phyloP scores from a whole-genome alignment of 192 early-diverging fungal genomes.

The Helicostylum pulchrum region DNA sequence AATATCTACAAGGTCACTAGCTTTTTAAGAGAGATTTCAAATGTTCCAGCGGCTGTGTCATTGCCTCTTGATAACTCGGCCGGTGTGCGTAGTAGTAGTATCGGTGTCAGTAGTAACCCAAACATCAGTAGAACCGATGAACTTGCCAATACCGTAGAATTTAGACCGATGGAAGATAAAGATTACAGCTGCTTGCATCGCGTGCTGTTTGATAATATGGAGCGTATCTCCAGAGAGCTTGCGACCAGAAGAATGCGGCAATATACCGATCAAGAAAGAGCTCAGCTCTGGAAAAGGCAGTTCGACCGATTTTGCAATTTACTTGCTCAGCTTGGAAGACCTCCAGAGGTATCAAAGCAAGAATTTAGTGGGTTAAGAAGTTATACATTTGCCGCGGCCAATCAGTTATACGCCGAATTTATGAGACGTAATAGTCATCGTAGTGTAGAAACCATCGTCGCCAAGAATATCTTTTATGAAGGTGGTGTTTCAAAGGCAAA shows the following conservation, averaged over 20 bases:
- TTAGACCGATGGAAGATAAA: constrained; percentile 33
- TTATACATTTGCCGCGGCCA: constrained; percentile 47
- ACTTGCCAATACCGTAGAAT: background rate
- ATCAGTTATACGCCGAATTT: constrained; percentile 59
- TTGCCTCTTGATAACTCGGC: background rate
- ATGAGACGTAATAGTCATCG: constrained; percentile 68
- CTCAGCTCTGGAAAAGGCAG: constrained; percentile 56
- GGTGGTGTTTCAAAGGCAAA: constrained; percentile 71
- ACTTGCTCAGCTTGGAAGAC: constrained; percentile 84
- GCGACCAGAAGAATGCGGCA: constrained; percentile 49
- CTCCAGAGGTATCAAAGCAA: constrained; percentile 63
- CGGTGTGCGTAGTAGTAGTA: no score
- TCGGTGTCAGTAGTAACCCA: no score
- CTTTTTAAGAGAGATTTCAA: constrained; percentile 80
- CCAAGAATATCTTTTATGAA: constrained; percentile 78
- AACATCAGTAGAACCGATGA: background rate
- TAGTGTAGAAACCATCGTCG: constrained; percentile 61
- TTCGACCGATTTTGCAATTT: constrained; percentile 82
- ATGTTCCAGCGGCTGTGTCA: constrained; percentile 18
- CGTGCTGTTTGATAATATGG: constrained; percentile 64
- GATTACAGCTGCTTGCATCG: constrained; percentile 50
- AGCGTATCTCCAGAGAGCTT: constrained; percentile 66
- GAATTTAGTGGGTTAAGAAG: constrained; percentile 46
- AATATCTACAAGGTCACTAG: constrained; percentile 78
- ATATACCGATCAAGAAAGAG: constrained; percentile 32